phyloP scores from a whole-genome alignment of 768 basidiomycete species.

The Mycena chlorophos region DNA sequence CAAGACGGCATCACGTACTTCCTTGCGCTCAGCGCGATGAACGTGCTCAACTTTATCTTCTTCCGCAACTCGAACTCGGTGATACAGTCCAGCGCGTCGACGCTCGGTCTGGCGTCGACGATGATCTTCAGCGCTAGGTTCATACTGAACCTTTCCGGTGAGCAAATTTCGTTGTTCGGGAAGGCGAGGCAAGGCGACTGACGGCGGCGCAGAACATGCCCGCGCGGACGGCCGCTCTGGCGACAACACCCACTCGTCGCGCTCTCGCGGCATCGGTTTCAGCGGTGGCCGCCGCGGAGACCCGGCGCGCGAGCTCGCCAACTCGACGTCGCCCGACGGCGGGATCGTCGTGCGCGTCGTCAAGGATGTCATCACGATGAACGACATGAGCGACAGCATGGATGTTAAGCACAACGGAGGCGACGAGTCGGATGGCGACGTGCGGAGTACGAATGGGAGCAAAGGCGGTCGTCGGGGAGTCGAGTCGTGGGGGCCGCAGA shows the following conservation, averaged over 20 bases:
- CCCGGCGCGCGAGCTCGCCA: background rate
- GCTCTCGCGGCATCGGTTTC: background rate
- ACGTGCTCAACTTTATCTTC: conserved; percentile 15
- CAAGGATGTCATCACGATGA: conserved; percentile 14
- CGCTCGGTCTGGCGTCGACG: conserved; percentile 10
- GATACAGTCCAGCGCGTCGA: conserved; percentile 9
- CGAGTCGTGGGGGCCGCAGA: no score
- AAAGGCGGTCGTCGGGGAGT: no score
- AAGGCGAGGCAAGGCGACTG: background rate
- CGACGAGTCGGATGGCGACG: background rate
- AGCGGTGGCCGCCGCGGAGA: background rate
- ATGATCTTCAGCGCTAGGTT: conserved; percentile 20
- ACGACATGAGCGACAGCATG: conserved; percentile 2
- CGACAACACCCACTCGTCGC: conserved; percentile 8
- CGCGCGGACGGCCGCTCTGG: conserved; percentile 9
- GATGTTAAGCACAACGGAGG: background rate
- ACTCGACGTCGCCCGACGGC: background rate
- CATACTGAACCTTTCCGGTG: conserved; percentile 21
- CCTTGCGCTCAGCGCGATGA: conserved; percentile 13
- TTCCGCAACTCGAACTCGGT: conserved; percentile 2
- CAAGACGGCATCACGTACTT: conserved; percentile 14
- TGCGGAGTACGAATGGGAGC: no score
- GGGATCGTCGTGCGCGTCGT: conserved; percentile 8
- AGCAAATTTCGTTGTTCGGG: background rate
- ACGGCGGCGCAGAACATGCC: conserved; percentile 3